Base-by-base conservation (phyloP, 148 eudicot genomes). In the Rhododendron vialii region DNA sequence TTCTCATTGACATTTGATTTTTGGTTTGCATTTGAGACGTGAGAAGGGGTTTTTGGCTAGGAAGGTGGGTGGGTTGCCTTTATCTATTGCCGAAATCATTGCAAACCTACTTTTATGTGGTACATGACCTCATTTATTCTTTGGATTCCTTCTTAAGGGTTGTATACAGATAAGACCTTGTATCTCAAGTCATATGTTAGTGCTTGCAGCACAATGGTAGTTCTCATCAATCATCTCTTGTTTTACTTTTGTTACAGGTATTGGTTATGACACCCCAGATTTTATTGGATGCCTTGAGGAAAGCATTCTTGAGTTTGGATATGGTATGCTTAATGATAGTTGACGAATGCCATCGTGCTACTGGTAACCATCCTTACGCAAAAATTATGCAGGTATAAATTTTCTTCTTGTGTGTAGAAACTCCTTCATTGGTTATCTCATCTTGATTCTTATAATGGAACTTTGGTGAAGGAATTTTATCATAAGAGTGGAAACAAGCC, bases 191-290 rank as follows among this genome's bases (percentile, higher is more conserved):
- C 50, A 24, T 82, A 24, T 43, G 1, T 17, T 43, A 43, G 15
- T 63, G 35, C 55, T 83, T 47, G 55, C 24, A 38, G 14, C 7
- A 2, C 81, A 8, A 50, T 57, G 59, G 15, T 86, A 38, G 1
- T 41, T 8, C 26, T 15, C 20, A 65, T 36, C 73, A 53, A 28
- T 77, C 4, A 33, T 33, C 14, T 47, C 33, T 18, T 85, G 14
- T 73, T 80, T 59, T 18, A 30, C 69, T 33, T 28, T 50, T 83
- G 87, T 78, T 28, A 51, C 90, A 93, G 95, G 91, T 93, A 33
- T 77, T 93, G 84, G 91, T 93, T 85, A 92, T 93, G 96, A 93
- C 94, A 82, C 96, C 96, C 41, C 94, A 92, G 84, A 89, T 92
- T 87, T 86, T 92, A 59, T 78, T 93, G 88, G 92, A 93, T 87